These are phyloP conservation scores for Sapria himalayana DNA, from an alignment of 345 rosid genomes.

Conservation along the genomic window DNA sequence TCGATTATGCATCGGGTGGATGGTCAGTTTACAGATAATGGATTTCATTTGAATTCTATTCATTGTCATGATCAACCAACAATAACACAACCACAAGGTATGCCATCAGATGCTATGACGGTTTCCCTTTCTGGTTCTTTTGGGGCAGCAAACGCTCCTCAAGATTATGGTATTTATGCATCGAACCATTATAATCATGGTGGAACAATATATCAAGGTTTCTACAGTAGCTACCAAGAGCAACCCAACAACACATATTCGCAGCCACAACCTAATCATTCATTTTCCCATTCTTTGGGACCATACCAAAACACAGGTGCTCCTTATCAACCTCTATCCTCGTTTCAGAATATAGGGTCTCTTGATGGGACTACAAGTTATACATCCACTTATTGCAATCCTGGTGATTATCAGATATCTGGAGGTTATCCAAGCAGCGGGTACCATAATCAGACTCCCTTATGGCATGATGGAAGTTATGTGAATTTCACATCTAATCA, in stretches of 20 bases:
- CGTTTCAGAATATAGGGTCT: slow-evolving; percentile 99
- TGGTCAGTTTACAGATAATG: slow-evolving; percentile 33
- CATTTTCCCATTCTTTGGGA: slow-evolving; percentile 67
- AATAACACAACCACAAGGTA: slow-evolving; percentile 18
- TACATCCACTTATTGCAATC: slow-evolving; percentile 92
- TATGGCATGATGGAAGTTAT: slow-evolving; percentile 50
- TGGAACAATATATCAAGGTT: slow-evolving; percentile 50
- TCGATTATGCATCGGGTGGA: slow-evolving; percentile 42
- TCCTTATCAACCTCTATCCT: slow-evolving; percentile 97
- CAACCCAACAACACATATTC: slow-evolving; percentile 14
- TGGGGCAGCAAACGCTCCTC: slow-evolving; percentile 31
- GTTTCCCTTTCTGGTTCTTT: slow-evolving; percentile 36
- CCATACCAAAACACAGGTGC: slow-evolving; percentile 98
- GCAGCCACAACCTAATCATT: slow-evolving; percentile 25
- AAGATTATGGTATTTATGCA: slow-evolving; percentile 43
- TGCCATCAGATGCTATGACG: slow-evolving; percentile 27
- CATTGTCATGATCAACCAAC: slow-evolving; percentile 36
- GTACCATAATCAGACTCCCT: slow-evolving; percentile 43
- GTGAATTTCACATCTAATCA: slow-evolving; percentile 43
- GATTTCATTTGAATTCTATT: slow-evolving; percentile 21
- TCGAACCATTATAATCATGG: slow-evolving; percentile 54
- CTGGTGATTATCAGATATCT: slow-evolving; percentile 98
- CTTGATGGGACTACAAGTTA: slow-evolving; percentile 92
- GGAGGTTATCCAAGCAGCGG: slow-evolving; percentile 64
- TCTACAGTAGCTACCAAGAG: slow-evolving; percentile 65